Conservation (phyloP, 1,139 yeast genomes). For the Kodamaea ohmeri region DNA sequence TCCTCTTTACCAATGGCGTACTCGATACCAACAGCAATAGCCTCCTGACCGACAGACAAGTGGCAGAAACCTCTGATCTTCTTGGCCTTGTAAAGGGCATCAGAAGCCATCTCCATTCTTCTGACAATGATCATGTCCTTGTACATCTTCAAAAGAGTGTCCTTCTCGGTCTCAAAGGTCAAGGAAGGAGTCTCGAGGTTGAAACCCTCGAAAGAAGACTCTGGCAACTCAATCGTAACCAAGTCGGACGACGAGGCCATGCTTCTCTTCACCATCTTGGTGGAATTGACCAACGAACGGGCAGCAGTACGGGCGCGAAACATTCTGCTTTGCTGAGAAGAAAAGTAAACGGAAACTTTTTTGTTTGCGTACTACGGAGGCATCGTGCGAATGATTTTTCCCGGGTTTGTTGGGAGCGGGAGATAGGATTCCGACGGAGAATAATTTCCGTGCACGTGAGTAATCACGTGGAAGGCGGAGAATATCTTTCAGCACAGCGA, state of each 20-base stretch:
- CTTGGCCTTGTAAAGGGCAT: slow-evolving; percentile 96
- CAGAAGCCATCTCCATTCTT: slow-evolving; percentile 99
- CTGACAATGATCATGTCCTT: slow-evolving; percentile 92
- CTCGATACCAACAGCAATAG: slow-evolving; percentile 97
- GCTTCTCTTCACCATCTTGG: slow-evolving; percentile 25
- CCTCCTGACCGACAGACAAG: slow-evolving; percentile 98
- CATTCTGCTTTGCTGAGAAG: slow-evolving; percentile 14
- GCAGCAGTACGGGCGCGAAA: slow-evolving; percentile 21
- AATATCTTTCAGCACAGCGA: too few relatives aligned
- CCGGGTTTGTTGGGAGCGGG: slow-evolving; percentile 13
- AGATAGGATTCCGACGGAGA: slow-evolving; percentile 16
- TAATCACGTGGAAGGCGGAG: too few relatives aligned
- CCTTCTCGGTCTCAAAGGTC: slow-evolving; percentile 75
- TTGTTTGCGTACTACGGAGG: slow-evolving; percentile 1
- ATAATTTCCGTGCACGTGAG: slow-evolving; percentile 7
- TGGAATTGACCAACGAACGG: slow-evolving; percentile 20
- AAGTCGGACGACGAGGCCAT: slow-evolving; percentile 41
- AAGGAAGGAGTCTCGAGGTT: slow-evolving; percentile 71
- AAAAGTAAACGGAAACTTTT: slow-evolving; percentile 5
- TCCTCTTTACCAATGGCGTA: slow-evolving; percentile 83
- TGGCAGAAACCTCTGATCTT: slow-evolving; percentile 99
- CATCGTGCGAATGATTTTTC: slow-evolving; percentile 4
- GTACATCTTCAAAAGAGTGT: slow-evolving; percentile 84
- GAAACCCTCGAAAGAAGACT: slow-evolving; percentile 81
- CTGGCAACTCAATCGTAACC: slow-evolving; percentile 64